phyloP scores from a whole-genome alignment of 192 early-diverging fungal genomes.

The Coemansia sp. region DNA sequence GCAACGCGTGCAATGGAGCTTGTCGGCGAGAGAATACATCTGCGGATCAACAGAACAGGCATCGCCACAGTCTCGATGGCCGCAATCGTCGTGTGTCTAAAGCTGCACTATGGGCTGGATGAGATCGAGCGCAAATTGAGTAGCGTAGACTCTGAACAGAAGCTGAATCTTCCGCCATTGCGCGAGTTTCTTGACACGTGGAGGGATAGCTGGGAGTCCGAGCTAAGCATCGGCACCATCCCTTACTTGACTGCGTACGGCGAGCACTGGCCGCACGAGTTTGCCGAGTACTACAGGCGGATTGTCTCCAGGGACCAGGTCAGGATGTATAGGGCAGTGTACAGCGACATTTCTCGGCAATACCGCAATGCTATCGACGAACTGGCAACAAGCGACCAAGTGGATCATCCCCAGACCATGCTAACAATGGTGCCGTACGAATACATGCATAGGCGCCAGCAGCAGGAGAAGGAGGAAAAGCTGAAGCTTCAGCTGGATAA shows the following conservation, averaged over 20 bases:
- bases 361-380: slow-evolving; percentile 21
- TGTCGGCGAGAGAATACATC: background rate
- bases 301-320: slow-evolving; percentile 9
- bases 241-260: slow-evolving; percentile 31
- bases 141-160: background rate
- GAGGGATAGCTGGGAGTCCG: slow-evolving; percentile 34
- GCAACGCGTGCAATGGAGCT: slow-evolving; percentile 28
- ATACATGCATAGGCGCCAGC: slow-evolving; percentile 3
- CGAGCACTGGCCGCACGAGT: slow-evolving; percentile 22
- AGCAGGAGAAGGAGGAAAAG: no score
- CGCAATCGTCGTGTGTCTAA: slow-evolving; percentile 34
- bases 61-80: slow-evolving; percentile 12
- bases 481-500: background rate
- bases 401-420: slow-evolving; percentile 12
- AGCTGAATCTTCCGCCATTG: slow-evolving; percentile 30
- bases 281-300: slow-evolving; percentile 33
- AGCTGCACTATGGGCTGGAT: slow-evolving; percentile 52
- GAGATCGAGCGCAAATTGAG: slow-evolving; percentile 38
- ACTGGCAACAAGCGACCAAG: background rate
- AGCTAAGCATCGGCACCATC: slow-evolving; percentile 25
- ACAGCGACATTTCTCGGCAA: slow-evolving; percentile 15
- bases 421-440: slow-evolving; percentile 16
- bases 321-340: background rate
- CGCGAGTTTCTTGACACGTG: slow-evolving; percentile 32
- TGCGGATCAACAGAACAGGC: background rate